Base-by-base conservation (phyloP, 306 rosid genomes). In the Vigna trinervia region DNA sequence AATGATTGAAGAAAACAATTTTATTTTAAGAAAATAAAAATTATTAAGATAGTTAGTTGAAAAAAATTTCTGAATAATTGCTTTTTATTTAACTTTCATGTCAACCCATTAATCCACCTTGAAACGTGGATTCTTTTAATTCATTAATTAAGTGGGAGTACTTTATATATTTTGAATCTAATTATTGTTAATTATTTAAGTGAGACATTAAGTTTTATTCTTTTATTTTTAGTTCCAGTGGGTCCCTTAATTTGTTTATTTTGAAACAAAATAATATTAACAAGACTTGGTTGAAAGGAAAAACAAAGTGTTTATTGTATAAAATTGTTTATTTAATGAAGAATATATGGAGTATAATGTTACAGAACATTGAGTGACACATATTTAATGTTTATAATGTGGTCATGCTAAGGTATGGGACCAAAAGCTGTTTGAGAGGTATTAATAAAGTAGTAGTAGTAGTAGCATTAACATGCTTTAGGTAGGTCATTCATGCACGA, bases 361-460 rank as follows among this genome's bases (percentile, higher is more conserved):
- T 30, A 30, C 13, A 39, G 66, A 17, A 66, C 46, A 64, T 30
- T 4, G 54, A 69, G 72, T 36, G 3, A 36, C 1, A 58, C 15
- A 69, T 69, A 69, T 67, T 59, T 62, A 41, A 51, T 52, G 39
- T 70, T 50, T 53, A 28, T 73, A 76, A 82, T 43, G 81, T 81
- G 17, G 62, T 76, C 81, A 76, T 75, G 81, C 12, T 2, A 30
- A 61, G 62, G 22, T 52, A 62, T 76, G 81, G 74, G 78, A 14
- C 68, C 85, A 60, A 41, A 11, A 4, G 1, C 34, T 67, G 54
- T 38, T 66, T 38, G 19, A 62, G 17, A 38, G 23, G 47, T 23
- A 64, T 50, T 41, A 47, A 74, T 34, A 67, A 66, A 72, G 61
- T 65, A 30, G 63, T 6, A 72, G 61, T 65, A 30, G 63, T 6